phyloP scores from a whole-genome alignment of 2,329 filamentous ascomycete species.

The Epichloe hybrida region DNA sequence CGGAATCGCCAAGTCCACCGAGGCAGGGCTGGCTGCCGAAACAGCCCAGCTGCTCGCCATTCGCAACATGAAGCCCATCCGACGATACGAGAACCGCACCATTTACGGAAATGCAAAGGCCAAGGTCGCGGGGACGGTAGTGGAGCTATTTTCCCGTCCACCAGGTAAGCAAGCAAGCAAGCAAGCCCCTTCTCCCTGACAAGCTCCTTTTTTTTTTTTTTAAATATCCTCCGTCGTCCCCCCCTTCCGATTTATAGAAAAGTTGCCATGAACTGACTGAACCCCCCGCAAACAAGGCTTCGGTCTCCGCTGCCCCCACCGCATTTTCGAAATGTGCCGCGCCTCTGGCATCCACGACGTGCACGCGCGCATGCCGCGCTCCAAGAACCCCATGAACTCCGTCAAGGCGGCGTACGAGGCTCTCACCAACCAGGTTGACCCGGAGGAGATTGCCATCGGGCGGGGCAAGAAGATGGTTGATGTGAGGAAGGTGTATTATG shows the following conservation, averaged over 20 bases:
- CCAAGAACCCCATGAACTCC: slow-evolving; percentile 94
- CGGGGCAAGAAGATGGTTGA: slow-evolving; percentile 93
- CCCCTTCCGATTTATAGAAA: not conserved
- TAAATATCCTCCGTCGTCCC: too few species aligned
- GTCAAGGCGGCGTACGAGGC: slow-evolving; percentile 84
- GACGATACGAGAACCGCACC: slow-evolving; percentile 80
- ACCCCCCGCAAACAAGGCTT: slow-evolving; percentile 55
- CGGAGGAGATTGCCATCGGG: slow-evolving; percentile 79
- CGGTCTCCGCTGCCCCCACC: slow-evolving; percentile 77
- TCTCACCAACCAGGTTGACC: slow-evolving; percentile 68
- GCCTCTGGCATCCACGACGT: slow-evolving; percentile 79
- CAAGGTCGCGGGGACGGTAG: slow-evolving; percentile 79
- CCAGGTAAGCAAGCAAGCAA: slow-evolving; percentile 51
- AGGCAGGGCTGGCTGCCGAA: slow-evolving; percentile 49
- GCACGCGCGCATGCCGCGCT: slow-evolving; percentile 67
- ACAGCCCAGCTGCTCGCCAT: slow-evolving; percentile 75
- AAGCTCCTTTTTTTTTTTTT: not conserved
- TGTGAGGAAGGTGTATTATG: slow-evolving; percentile 94
- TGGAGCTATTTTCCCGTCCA: slow-evolving; percentile 69
- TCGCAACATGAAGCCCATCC: slow-evolving; percentile 84
- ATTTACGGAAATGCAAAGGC: slow-evolving; percentile 73
- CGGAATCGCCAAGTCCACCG: slow-evolving; percentile 78
- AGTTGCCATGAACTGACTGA: too few species aligned
- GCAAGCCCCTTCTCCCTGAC: not conserved
- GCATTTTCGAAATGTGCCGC: slow-evolving; percentile 90